A percentile compares a stretch with the other conserved stretches of the same genome.
phyloP scores from a whole-genome alignment of 2,329 filamentous ascomycete species.

The Phialophora expanda region DNA sequence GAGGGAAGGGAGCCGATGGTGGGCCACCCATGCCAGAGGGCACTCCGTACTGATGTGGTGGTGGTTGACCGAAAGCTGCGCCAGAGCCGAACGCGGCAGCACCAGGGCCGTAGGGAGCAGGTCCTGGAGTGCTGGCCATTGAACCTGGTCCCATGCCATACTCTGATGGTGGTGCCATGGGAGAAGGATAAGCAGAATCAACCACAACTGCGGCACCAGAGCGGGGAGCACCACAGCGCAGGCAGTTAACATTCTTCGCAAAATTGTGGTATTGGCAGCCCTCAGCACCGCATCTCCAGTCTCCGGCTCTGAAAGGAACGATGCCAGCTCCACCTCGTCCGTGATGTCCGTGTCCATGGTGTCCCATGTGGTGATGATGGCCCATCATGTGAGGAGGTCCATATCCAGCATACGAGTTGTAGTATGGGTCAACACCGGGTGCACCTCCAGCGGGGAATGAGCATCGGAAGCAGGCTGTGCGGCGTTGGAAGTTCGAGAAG shows the following conservation, averaged over 20 bases:
- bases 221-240: constrained; percentile 92
- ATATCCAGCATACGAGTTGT: constrained; percentile 61
- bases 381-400: constrained; percentile 79
- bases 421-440: constrained; percentile 74
- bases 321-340: constrained; percentile 74
- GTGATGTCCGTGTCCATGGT: constrained; percentile 56
- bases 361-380: constrained; percentile 68
- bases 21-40: constrained; percentile 82
- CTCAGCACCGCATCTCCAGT: constrained; percentile 98
- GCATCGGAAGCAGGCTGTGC: constrained; percentile 98
- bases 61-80: constrained; percentile 64
- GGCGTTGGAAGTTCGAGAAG: constrained; percentile 98
- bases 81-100: constrained; percentile 69
- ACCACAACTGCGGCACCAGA: constrained; percentile 93
- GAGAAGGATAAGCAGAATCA: constrained; percentile 87
- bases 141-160: constrained; percentile 86
- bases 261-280: constrained; percentile 99
- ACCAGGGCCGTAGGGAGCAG: constrained; percentile 74
- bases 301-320: constrained; percentile 95
- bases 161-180: constrained; percentile 78
- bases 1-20: constrained; percentile 75
- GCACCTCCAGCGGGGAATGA: constrained; percentile 94
- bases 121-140: constrained; percentile 83
- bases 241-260: constrained; percentile 97
- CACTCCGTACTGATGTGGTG: constrained; percentile 85